phyloP scores from a whole-genome alignment of 2,329 filamentous ascomycete species.

The Rutstroemia sp. region DNA sequence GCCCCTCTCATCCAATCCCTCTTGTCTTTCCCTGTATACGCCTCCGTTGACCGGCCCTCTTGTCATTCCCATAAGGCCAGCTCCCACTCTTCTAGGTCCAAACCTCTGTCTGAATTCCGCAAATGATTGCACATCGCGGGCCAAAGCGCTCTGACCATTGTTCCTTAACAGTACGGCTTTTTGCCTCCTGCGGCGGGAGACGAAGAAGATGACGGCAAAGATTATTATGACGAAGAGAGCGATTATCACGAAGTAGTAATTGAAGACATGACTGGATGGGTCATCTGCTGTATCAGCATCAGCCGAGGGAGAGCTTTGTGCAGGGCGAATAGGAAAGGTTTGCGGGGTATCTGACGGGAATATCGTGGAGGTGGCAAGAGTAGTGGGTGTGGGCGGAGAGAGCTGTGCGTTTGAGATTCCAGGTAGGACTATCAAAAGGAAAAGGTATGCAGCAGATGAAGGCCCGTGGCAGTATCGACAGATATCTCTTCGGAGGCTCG shows the following conservation, averaged over 20 bases:
- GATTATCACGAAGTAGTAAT: slow-evolving; percentile 46
- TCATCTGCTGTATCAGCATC: slow-evolving; percentile 7
- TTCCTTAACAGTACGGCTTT: slow-evolving; percentile 15
- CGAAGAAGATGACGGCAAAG: slow-evolving; percentile 36
- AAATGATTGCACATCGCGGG: slow-evolving; percentile 23
- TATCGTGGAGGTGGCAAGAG: slow-evolving; percentile 9
- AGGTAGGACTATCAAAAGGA: slow-evolving; percentile 21
- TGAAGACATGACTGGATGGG: slow-evolving; percentile 40
- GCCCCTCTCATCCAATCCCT: slow-evolving; percentile 56
- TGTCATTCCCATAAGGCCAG: slow-evolving; percentile 4
- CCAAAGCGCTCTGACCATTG: slow-evolving; percentile 27
- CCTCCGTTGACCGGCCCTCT: slow-evolving; percentile 2
- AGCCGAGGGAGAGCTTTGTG: neutral
- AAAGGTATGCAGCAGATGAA: slow-evolving; percentile 17
- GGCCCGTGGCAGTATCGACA: slow-evolving; percentile 15
- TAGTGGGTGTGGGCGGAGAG: slow-evolving; percentile 9
- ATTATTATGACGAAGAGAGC: slow-evolving; percentile 38
- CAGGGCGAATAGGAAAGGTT: neutral
- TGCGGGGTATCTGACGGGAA: slow-evolving; percentile 4
- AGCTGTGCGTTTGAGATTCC: slow-evolving; percentile 19
- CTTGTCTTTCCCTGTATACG: slow-evolving; percentile 27
- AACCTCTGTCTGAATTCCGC: slow-evolving; percentile 10
- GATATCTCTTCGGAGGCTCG: neutral
- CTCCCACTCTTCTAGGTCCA: slow-evolving; percentile 12
- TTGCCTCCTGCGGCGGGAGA: slow-evolving; percentile 32